A percentile compares a stretch with the other conserved stretches of the same genome.
phyloP scores from a whole-genome alignment of 768 basidiomycete genomes.

The Termitomyces sp. region DNA sequence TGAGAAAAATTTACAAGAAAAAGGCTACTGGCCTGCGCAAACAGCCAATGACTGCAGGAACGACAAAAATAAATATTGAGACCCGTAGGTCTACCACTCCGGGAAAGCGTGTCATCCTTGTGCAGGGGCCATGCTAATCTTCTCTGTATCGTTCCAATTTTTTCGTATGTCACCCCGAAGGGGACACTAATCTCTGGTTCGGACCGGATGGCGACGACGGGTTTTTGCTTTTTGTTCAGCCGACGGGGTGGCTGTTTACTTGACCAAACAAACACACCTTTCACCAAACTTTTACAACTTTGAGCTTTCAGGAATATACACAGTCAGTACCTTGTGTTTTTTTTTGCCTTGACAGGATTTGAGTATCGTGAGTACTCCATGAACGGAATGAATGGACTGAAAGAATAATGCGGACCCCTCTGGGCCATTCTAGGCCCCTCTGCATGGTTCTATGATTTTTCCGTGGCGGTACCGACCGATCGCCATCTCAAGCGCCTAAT shows the following conservation, averaged over 20 bases:
- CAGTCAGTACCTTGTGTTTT: no score
- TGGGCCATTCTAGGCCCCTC: no score
- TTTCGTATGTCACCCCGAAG: slow-evolving; percentile 95
- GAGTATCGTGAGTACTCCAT: not conserved
- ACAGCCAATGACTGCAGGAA: no score
- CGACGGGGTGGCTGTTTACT: slow-evolving; percentile 1
- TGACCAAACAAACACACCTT: not conserved
- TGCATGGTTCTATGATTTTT: no score
- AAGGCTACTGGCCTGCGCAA: no score
- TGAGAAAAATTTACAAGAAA: no score
- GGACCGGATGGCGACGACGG: not conserved
- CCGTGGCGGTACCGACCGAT: no score
- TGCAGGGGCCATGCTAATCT: slow-evolving; percentile 99
- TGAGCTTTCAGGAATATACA: no score
- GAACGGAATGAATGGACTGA: no score
- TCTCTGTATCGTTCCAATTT: slow-evolving; percentile 99
- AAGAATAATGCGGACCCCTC: no score
- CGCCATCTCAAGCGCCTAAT: not conserved
- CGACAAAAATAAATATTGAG: slow-evolving; percentile 42
- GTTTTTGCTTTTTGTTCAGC: slow-evolving; percentile 11
- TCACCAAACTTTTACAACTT: no score
- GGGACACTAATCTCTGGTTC: slow-evolving; percentile 37
- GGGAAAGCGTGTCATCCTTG: slow-evolving; percentile 99
- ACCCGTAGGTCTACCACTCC: slow-evolving; percentile 71
- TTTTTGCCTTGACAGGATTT: not conserved